A percentile compares a stretch with the other conserved stretches of the same genome.
These are phyloP conservation scores for Periconia sp. DNA, from an alignment of 2,329 filamentous ascomycete species.

Conservation along the genomic window DNA sequence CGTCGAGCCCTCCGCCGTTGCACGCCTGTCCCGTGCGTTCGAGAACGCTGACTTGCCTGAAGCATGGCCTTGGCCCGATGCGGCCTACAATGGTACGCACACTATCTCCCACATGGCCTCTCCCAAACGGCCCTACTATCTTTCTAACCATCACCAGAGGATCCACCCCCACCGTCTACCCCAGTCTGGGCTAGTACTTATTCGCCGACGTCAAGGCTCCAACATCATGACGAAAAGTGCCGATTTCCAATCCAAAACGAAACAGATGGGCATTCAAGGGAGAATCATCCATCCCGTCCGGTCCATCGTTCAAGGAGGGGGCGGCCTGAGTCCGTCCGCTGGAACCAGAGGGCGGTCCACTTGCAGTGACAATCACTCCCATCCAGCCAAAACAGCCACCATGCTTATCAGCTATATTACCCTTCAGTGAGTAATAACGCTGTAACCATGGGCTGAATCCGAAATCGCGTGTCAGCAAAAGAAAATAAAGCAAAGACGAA, in stretches of 20 bases:
- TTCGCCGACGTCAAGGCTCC: too few relatives aligned
- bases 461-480: neutral
- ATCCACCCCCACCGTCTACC: too few relatives aligned
- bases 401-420: too few relatives aligned
- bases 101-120: slow-evolving; percentile 6
- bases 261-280: neutral
- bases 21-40: slow-evolving; percentile 26
- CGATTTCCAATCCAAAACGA: neutral
- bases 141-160: too few relatives aligned
- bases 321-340: too few relatives aligned
- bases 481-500: neutral
- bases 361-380: too few relatives aligned
- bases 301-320: too few relatives aligned
- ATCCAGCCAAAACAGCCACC: too few relatives aligned
- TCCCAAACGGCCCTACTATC: neutral
- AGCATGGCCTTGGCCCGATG: slow-evolving; percentile 36
- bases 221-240: neutral
- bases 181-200: too few relatives aligned
- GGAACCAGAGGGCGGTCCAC: too few relatives aligned
- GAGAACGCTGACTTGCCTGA: slow-evolving; percentile 37
- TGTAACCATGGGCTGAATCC: neutral
- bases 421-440: neutral
- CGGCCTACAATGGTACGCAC: slow-evolving; percentile 12
- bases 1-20: slow-evolving; percentile 19
- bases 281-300: too few relatives aligned